phyloP scores from a whole-genome alignment of 768 basidiomycete genomes.

The Hericium alpestre region DNA sequence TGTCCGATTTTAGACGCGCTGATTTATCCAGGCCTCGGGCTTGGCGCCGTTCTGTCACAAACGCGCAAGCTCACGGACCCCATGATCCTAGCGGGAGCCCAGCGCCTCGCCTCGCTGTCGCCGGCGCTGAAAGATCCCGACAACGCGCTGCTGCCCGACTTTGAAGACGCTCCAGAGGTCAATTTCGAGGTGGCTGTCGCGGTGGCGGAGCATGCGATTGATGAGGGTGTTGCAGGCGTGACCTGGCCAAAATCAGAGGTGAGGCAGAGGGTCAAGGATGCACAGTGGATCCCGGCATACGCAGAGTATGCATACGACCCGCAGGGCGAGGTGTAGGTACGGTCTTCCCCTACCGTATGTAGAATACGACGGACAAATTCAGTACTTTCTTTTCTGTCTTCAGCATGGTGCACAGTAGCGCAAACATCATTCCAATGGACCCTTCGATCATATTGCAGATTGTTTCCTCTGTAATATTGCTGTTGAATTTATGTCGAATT shows the following conservation, averaged over 20 bases:
- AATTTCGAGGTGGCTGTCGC: conserved; percentile 78
- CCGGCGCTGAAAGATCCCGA: conserved; percentile 67
- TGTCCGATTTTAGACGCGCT: conserved; percentile 42
- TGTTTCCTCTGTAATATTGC: too few relatives aligned
- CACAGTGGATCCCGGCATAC: conserved; percentile 60
- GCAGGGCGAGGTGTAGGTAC: conserved; percentile 30
- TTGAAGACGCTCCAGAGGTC: conserved; percentile 59
- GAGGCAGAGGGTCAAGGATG: conserved; percentile 35
- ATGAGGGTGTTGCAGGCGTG: conserved; percentile 55
- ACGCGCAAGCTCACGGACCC: conserved; percentile 59
- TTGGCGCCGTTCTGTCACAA: conserved; percentile 63
- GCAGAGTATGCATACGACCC: conserved; percentile 52
- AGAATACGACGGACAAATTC: too few relatives aligned
- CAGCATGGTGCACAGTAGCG: too few relatives aligned
- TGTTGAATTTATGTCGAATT: too few relatives aligned
- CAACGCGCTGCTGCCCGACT: conserved; percentile 63
- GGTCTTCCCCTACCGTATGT: neutral
- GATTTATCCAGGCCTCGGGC: conserved; percentile 79
- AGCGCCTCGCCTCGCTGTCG: conserved; percentile 62
- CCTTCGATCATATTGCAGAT: too few relatives aligned
- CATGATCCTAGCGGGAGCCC: conserved; percentile 83
- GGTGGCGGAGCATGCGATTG: conserved; percentile 67
- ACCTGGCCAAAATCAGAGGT: conserved; percentile 52
- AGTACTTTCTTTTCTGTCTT: too few relatives aligned
- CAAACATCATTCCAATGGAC: too few relatives aligned